Evolutionary conservation across 768 basidiomycete species (phyloP).

Genomic region (Myochromella boudieri): DNA sequence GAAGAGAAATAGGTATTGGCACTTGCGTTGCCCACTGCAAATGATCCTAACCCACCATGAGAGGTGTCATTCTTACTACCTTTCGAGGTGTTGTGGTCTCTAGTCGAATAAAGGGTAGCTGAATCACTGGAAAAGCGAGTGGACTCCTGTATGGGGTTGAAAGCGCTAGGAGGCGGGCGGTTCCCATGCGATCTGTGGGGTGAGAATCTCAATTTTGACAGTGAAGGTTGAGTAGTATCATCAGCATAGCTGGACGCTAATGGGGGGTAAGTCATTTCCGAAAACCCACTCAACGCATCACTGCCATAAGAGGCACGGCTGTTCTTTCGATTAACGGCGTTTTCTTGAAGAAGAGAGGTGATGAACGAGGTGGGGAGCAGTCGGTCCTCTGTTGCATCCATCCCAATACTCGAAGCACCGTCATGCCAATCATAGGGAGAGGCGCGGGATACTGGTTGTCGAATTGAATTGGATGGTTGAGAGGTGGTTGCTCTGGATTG

Average conservation of each 20-base stretch:
- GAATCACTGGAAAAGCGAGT: constrained; percentile 33
- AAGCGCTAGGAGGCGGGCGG: constrained; percentile 35
- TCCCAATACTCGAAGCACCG: constrained; percentile 55
- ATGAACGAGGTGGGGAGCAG: constrained; percentile 64
- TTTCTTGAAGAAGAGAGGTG: constrained; percentile 52
- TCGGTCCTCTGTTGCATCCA: constrained; percentile 56
- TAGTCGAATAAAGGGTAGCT: constrained; percentile 36
- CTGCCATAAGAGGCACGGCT: constrained; percentile 34
- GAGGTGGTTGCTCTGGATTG: constrained; percentile 2
- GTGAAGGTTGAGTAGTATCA: constrained; percentile 5
- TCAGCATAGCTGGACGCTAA: constrained; percentile 21
- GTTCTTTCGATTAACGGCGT: constrained; percentile 26
- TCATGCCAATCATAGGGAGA: constrained; percentile 62
- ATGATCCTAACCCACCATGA: constrained; percentile 16
- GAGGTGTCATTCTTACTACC: constrained; percentile 26
- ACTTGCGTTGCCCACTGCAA: constrained; percentile 32
- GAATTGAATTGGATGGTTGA: constrained; percentile 4
- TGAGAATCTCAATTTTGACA: constrained; percentile 7
- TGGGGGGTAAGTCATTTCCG: constrained; percentile 58
- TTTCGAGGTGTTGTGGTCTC: constrained; percentile 23
- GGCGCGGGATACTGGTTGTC: constrained; percentile 19
- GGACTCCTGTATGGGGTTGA: constrained; percentile 28
- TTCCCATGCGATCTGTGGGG: constrained; percentile 18
- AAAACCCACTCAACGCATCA: constrained; percentile 48
- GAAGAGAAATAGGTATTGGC: constrained; percentile 19